Conservation (phyloP, 2,329 filamentous ascomycete genomes). For the Scedosporium dehoogii region DNA sequence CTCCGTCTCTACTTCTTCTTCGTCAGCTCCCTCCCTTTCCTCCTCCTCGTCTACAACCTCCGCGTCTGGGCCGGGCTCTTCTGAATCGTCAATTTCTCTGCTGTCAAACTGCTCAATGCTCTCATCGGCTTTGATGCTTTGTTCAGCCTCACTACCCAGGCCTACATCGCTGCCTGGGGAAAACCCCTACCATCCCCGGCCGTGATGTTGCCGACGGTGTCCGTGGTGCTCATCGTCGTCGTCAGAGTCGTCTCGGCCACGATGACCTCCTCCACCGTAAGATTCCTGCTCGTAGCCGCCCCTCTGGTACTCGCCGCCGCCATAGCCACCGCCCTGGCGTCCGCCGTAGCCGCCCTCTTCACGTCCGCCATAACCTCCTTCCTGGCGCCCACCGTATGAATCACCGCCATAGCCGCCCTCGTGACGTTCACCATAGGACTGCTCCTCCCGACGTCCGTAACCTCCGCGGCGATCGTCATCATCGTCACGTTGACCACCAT, state of each 20-base stretch:
- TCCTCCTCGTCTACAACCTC: constrained; percentile 9
- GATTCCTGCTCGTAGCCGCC: constrained; percentile 7
- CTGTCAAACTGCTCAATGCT: constrained; percentile 8
- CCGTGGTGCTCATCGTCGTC: constrained; percentile 9
- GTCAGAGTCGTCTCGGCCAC: background rate
- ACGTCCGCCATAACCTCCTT: constrained; percentile 16
- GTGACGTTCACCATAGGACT: constrained; percentile 15
- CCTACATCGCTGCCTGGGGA: background rate
- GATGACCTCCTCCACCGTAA: background rate
- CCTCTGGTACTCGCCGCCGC: constrained; percentile 13
- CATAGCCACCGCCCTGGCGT: constrained; percentile 11
- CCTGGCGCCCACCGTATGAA: constrained; percentile 15
- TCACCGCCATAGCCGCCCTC: constrained; percentile 14
- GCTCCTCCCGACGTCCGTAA: constrained; percentile 10
- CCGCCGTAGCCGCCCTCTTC: constrained; percentile 11
- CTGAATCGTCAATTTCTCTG: constrained; percentile 7
- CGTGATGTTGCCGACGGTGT: constrained; percentile 3
- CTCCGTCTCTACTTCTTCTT: background rate
- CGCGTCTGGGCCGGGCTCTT: constrained; percentile 1
- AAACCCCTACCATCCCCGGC: constrained; percentile 3
- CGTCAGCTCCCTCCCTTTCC: background rate
- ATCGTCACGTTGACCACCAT: constrained; percentile 15
- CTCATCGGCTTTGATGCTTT: constrained; percentile 14
- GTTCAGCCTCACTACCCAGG: constrained; percentile 7
- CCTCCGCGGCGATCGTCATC: constrained; percentile 16